A percentile compares a stretch with the other conserved stretches of the same genome.
phyloP scores from a whole-genome alignment of 768 basidiomycete species.

The Lentinula guzmanii region DNA sequence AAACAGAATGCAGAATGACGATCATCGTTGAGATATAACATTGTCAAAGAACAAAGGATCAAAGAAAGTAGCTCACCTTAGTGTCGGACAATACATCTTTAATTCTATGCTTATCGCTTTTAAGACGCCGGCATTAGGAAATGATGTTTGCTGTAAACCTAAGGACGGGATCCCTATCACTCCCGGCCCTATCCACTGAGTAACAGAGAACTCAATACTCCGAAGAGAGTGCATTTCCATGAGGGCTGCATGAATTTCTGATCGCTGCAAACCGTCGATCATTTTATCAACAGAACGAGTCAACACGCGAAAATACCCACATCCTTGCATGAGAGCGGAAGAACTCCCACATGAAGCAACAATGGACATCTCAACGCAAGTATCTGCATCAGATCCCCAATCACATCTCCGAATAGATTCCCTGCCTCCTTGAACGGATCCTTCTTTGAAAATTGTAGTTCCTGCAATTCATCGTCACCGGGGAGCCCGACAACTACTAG shows the following conservation, averaged over 20 bases:
- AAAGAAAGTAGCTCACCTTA: background rate
- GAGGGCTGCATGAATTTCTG: background rate
- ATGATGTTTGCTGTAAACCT: background rate
- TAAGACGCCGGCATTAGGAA: background rate
- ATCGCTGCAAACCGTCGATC: background rate
- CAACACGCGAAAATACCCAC: background rate
- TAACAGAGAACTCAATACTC: background rate
- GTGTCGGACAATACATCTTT: slow-evolving; percentile 1
- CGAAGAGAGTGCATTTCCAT: slow-evolving; percentile 2
- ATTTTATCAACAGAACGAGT: background rate
- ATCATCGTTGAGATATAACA: background rate
- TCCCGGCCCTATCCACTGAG: background rate
- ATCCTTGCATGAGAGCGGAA: background rate
- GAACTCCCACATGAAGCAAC: background rate
- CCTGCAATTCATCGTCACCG: background rate
- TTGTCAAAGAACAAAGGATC: background rate
- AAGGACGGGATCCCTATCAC: background rate
- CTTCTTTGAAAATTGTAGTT: background rate
- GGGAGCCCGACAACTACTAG: background rate
- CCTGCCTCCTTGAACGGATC: background rate
- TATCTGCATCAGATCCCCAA: background rate
- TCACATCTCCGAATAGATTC: background rate
- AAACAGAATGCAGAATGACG: background rate
- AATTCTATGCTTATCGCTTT: slow-evolving; percentile 4
- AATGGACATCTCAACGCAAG: background rate